These are phyloP conservation scores for Penicillium odoratum DNA, from an alignment of 495 filamentous ascomycete species.

Conservation along the genomic window DNA sequence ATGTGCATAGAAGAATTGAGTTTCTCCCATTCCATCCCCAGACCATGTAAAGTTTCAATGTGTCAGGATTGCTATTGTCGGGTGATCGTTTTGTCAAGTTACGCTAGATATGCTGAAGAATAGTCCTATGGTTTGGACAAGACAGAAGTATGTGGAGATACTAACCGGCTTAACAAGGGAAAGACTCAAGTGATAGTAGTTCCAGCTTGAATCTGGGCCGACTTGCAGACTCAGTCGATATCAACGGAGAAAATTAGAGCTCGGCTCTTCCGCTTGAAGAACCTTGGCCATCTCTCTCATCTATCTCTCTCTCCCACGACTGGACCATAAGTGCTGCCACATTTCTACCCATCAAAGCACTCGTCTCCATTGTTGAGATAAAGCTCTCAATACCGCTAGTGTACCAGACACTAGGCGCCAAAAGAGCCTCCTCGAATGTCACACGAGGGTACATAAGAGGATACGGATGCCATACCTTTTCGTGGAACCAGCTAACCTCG, in stretches of 20 bases:
- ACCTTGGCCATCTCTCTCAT: constrained; percentile 4
- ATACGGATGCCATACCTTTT: constrained; percentile 78
- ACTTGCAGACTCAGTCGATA: neutral
- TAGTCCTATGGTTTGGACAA: neutral
- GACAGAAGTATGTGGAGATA: neutral
- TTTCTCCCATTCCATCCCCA: neutral
- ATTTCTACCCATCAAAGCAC: constrained; percentile 91
- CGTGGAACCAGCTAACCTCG: constrained; percentile 76
- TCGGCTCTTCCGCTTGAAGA: constrained; percentile 13
- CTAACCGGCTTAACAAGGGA: neutral
- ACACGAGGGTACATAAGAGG: constrained; percentile 78
- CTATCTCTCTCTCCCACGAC: constrained; percentile 54
- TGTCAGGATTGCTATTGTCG: no score
- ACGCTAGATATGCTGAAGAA: neutral
- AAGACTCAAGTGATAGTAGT: neutral
- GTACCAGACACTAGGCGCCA: constrained; percentile 74
- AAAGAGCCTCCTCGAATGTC: constrained; percentile 79
- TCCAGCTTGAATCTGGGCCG: neutral
- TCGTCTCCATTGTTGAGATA: constrained; percentile 98
- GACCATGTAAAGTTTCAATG: neutral
- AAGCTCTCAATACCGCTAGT: constrained; percentile 93
- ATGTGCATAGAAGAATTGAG: constrained; percentile 11
- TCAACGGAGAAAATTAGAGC: constrained; percentile 10
- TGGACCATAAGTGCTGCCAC: constrained; percentile 78
- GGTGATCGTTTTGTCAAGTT: neutral